Evolutionary conservation across 257 asterid genomes (phyloP), one percentile per base, ranked within the genome.

Genomic region (Gentiana dahurica): DNA sequence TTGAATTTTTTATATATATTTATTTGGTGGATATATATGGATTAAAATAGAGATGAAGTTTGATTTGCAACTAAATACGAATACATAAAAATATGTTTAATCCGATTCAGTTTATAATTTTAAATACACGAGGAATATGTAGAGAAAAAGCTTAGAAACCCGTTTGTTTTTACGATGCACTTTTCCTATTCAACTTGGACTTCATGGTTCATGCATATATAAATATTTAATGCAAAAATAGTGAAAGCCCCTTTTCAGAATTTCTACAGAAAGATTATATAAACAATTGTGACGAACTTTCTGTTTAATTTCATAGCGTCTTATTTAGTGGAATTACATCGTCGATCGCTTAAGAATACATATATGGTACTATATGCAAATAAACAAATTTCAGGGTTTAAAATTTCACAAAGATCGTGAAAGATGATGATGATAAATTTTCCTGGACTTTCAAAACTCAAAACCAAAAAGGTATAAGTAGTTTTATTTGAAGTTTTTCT

Each of bases 341-440:
- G 12, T 4, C 12, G 4, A 34, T 24, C 24, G 35, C 36, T 4
- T 12, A 3, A 47, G 32, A 37, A 15, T 51, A 0, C 5, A 12
- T 36, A 5, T 34, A 44, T 47, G 10, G 3, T 2, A 35, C 8
- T 38, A 34, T 8, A 0, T 38, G 24, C 38, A 38, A 37, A 38
- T 50, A 13, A 34, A n/a, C 13, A 38, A 2, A 36, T 37, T 51
- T 15, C 5, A 36, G 49, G 24, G 15, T 53, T 12, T 24, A 24
- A 24, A 24, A 24, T 24, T 8, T 48, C 24, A 2, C 15, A 9
- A 46, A 24, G 7, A 13, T 49, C 5, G 60, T 12, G 69, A 72
- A 70, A 24, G 24, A 24, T 24, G 72, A 85, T 82, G 91, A 77
- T 85, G 83, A 82, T 78, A 33, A 68, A 4, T 65, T 74, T 54